These are phyloP conservation scores for Candolleomyces eurysporus DNA, from an alignment of 768 basidiomycete species.

Conservation along the genomic window DNA sequence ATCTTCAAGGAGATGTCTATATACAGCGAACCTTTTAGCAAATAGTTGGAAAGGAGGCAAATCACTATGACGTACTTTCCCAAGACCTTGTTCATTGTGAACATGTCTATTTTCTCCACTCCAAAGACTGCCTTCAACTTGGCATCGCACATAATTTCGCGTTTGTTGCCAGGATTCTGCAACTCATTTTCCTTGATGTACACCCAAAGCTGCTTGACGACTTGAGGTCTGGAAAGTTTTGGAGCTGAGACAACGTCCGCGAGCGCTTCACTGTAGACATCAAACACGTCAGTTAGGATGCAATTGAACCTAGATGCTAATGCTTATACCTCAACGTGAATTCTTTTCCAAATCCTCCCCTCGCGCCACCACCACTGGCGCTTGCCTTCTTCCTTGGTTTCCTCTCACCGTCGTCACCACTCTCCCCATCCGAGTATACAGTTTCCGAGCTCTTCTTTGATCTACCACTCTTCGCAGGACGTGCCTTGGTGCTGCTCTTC, in stretches of 20 bases:
- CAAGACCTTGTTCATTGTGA: constrained; percentile 90
- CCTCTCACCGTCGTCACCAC: constrained; percentile 39
- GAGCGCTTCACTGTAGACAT: constrained; percentile 59
- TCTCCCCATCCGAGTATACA: constrained; percentile 55
- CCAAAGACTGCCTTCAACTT: constrained; percentile 72
- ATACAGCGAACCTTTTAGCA: neutral
- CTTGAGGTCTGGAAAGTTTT: constrained; percentile 80
- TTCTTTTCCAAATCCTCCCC: constrained; percentile 79
- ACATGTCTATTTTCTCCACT: constrained; percentile 86
- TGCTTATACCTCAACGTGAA: constrained; percentile 61
- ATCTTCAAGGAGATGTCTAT: constrained; percentile 37
- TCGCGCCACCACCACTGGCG: constrained; percentile 41
- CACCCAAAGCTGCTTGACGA: constrained; percentile 88
- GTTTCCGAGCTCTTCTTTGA: constrained; percentile 55
- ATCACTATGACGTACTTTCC: constrained; percentile 53
- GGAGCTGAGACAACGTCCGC: constrained; percentile 65
- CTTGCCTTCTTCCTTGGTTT: constrained; percentile 43
- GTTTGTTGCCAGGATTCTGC: constrained; percentile 82
- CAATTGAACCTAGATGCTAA: constrained; percentile 8
- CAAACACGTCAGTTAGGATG: constrained; percentile 9
- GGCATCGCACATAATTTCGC: constrained; percentile 83
- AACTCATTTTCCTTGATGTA: constrained; percentile 80
- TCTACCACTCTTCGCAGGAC: constrained; percentile 37
- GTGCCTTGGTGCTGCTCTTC: constrained; percentile 27
- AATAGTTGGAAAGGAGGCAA: neutral